Evolutionary conservation across 257 asterid genomes (phyloP).

Genomic region (Echites panduratus): DNA sequence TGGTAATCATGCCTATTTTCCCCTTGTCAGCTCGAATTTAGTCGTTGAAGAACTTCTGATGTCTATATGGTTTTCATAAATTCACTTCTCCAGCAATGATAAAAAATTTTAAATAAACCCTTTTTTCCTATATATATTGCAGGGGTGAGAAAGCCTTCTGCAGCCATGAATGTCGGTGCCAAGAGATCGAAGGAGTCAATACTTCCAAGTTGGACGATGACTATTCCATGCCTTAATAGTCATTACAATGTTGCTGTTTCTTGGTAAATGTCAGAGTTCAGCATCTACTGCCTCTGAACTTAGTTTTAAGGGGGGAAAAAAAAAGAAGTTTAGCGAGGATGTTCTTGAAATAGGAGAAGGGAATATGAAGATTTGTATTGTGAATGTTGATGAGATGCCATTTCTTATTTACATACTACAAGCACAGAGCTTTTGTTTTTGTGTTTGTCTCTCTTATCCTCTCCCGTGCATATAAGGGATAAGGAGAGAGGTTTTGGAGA

Average conservation of each 20-base stretch:
- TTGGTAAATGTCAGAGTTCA: background rate
- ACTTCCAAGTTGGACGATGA: conserved; percentile 16
- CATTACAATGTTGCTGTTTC: background rate
- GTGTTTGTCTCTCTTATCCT: conserved; percentile 17
- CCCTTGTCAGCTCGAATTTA: background rate
- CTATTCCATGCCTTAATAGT: background rate
- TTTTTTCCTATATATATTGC: conserved; percentile 7
- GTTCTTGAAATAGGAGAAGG: background rate
- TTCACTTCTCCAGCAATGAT: background rate
- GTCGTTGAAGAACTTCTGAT: background rate
- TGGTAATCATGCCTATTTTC: background rate
- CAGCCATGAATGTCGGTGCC: conserved; percentile 73
- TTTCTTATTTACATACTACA: background rate
- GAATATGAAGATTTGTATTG: background rate
- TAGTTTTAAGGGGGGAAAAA: too few species aligned
- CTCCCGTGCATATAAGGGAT: conserved; percentile 22
- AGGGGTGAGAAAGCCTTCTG: conserved; percentile 75
- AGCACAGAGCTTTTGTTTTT: background rate
- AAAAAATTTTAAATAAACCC: too few species aligned
- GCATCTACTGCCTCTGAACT: background rate
- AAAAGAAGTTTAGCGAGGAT: background rate
- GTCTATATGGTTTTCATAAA: background rate
- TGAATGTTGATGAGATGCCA: background rate
- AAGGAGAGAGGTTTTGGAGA: conserved; percentile 24
- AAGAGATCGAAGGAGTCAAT: conserved; percentile 44